These are phyloP conservation scores for Tricharina praecox DNA, from an alignment of 495 filamentous ascomycete genomes.

Conservation along the genomic window DNA sequence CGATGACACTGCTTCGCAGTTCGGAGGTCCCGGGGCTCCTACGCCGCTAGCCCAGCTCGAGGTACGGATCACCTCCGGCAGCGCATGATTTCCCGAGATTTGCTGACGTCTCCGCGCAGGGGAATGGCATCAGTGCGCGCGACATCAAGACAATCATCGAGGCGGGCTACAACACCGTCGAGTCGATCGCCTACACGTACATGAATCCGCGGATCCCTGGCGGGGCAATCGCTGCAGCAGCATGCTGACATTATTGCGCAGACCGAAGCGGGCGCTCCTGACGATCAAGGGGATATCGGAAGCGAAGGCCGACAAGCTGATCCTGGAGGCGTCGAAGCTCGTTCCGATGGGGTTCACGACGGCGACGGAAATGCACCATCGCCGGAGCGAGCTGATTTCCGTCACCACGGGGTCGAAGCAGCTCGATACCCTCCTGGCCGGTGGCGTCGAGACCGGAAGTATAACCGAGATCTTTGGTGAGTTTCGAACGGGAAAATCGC, in stretches of 20 bases:
- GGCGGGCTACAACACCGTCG: slow-evolving; percentile 85
- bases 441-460: slow-evolving; percentile 88
- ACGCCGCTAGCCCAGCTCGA: slow-evolving; percentile 82
- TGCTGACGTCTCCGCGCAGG: slow-evolving; percentile 42
- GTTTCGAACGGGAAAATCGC: slow-evolving; percentile 93
- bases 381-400: slow-evolving; percentile 88
- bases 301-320: slow-evolving; percentile 84
- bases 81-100: not conserved
- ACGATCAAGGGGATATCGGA: slow-evolving; percentile 96
- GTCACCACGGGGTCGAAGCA: slow-evolving; percentile 96
- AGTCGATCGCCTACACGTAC: slow-evolving; percentile 83
- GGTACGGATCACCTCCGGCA: slow-evolving; percentile 32
- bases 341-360: slow-evolving; percentile 98
- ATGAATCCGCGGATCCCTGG: no score
- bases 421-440: slow-evolving; percentile 83
- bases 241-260: slow-evolving; percentile 25
- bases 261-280: slow-evolving; percentile 65
- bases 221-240: no score
- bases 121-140: slow-evolving; percentile 61
- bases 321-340: slow-evolving; percentile 79
- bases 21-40: slow-evolving; percentile 73
- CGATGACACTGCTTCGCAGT: slow-evolving; percentile 41
- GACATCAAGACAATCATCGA: slow-evolving; percentile 88
- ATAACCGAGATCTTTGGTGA: slow-evolving; percentile 99
- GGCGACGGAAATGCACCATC: slow-evolving; percentile 97